Conservation (phyloP, 2,329 filamentous ascomycete species). For the Drechslerella coelobrocha region DNA sequence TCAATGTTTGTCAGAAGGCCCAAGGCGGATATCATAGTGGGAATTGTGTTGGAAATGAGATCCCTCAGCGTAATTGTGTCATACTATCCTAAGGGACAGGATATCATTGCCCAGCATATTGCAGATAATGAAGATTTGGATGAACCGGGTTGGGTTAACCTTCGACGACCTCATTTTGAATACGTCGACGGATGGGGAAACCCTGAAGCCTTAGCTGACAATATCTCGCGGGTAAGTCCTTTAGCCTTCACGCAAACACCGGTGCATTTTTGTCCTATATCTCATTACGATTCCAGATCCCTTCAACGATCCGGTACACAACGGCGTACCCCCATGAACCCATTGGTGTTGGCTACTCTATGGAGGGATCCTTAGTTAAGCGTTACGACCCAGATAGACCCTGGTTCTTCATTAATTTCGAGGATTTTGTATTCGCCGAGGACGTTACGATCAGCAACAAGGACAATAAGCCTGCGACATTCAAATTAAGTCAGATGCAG, state of each 20-base stretch:
- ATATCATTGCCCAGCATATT: conserved; percentile 16
- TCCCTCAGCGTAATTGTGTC: conserved; percentile 11
- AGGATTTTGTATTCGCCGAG: conserved; percentile 20
- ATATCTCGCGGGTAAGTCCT: conserved; percentile 12
- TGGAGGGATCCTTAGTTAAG: neutral
- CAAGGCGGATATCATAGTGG: conserved; percentile 37
- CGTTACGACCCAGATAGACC: conserved; percentile 19
- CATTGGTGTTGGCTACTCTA: conserved; percentile 9
- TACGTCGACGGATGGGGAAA: conserved; percentile 17
- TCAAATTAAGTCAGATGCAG: conserved; percentile 26
- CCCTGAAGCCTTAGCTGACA: too few relatives aligned
- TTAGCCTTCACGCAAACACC: neutral
- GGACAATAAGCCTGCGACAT: conserved; percentile 19
- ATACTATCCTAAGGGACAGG: conserved; percentile 32
- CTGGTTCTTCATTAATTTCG: conserved; percentile 16
- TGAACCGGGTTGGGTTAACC: conserved; percentile 10
- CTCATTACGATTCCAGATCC: conserved; percentile 1
- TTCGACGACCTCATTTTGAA: conserved; percentile 6
- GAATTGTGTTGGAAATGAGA: conserved; percentile 19
- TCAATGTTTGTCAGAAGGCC: conserved; percentile 36
- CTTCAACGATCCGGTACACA: conserved; percentile 18
- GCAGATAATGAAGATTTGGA: neutral
- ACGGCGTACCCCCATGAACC: conserved; percentile 22
- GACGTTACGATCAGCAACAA: neutral
- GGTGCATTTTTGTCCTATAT: neutral